Evolutionary conservation across 2,329 filamentous ascomycete species (phyloP).

Genomic region (Lachnellula arida): DNA sequence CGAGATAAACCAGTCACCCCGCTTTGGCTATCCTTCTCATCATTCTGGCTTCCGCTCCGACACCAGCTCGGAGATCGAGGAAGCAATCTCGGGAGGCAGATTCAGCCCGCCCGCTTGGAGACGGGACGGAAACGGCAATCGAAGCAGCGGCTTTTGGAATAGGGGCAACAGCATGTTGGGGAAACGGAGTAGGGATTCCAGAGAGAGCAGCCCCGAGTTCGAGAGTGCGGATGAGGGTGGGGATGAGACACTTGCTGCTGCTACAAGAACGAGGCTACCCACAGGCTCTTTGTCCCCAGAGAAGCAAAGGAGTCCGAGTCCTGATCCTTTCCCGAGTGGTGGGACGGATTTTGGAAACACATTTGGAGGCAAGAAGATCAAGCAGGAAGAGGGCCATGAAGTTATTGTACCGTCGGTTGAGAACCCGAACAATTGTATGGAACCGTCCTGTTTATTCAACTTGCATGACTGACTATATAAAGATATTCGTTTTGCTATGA

Average conservation of each 20-base stretch:
- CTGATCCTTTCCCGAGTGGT: slow-evolving; percentile 36
- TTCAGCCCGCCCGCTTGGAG: slow-evolving; percentile 65
- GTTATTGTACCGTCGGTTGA: slow-evolving; percentile 23
- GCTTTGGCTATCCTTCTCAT: slow-evolving; percentile 50
- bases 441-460: slow-evolving; percentile 9
- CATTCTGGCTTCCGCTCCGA: slow-evolving; percentile 60
- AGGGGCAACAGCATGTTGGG: slow-evolving; percentile 47
- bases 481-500: slow-evolving; percentile 86
- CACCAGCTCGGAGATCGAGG: slow-evolving; percentile 35
- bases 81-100: slow-evolving; percentile 45
- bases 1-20: slow-evolving; percentile 34
- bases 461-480: slow-evolving; percentile 21
- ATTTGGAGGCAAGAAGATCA: slow-evolving; percentile 33
- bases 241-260: slow-evolving; percentile 28
- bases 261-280: slow-evolving; percentile 38
- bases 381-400: slow-evolving; percentile 20
- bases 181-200: slow-evolving; percentile 49
- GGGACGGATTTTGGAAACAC: slow-evolving; percentile 34
- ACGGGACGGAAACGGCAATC: slow-evolving; percentile 39
- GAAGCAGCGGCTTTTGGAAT: slow-evolving; percentile 40
- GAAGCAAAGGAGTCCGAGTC: slow-evolving; percentile 52
- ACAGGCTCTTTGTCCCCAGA: slow-evolving; percentile 49
- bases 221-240: slow-evolving; percentile 48
- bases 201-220: slow-evolving; percentile 55
- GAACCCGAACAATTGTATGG: slow-evolving; percentile 47